Base-by-base conservation (phyloP, 2,329 filamentous ascomycete species). In the Colletotrichum abscissum region DNA sequence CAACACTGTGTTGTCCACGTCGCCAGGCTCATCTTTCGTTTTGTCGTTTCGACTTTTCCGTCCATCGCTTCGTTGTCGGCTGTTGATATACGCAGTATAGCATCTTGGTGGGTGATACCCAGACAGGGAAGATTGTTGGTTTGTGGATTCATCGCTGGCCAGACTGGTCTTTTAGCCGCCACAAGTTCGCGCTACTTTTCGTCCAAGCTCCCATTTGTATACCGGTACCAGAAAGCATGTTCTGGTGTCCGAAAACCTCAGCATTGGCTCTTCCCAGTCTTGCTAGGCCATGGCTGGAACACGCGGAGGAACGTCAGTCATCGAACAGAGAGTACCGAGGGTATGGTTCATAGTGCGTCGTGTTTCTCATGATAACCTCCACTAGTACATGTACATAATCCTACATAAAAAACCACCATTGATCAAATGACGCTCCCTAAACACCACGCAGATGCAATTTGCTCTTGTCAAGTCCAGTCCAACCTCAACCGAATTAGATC, bases 331-430 rank as follows among this genome's bases (percentile, higher is more conserved):
- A 28, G 14, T n/a, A n/a, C 22, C 28, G 38, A 52, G 35, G 26
- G n/a, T 35, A 42, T 73, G 56, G 28, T 70, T 65, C 71, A 38
- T 73, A 57, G 46, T 26, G 60, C 56, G 38, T 70, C 62, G 69
- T 74, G 57, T 69, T 54, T 42, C 62, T 74, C 73, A 59, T 74
- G 11, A 35, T 63, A 73, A 26, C 30, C 42, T 56, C 42, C 49
- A 58, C 16, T 9, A 49, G n/a, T 69, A 66, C 38, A 62, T 66
- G 62, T 66, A 71, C 67, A 71, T 62, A 59, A 56, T 66, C 64
- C 35, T 73, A 73, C 67, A 71, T n/a, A 30, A 55, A 38, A 71
- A n/a, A n/a, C 49, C 62, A 14, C 62, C 28, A 11, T 26, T 63
- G 66, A 58, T 46, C 16, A 64, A 30, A 35, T 12, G 16, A 57